Base-by-base conservation (phyloP, 2,329 filamentous ascomycete species). In the Pochonia chlamydosporia region DNA sequence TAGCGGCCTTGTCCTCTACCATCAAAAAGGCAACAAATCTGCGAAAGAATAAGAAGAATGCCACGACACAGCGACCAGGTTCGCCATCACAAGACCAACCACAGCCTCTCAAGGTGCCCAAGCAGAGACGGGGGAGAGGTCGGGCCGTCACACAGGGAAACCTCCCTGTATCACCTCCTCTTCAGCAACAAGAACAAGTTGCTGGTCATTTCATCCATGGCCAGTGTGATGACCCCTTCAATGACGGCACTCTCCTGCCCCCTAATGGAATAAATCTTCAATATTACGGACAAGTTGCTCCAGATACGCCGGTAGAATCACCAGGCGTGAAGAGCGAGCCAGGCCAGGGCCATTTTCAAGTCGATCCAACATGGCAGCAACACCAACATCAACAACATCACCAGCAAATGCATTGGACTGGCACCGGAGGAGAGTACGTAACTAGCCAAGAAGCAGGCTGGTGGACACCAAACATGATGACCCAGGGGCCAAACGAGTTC, bases 1-100 rank as follows among this genome's bases (percentile, higher is more conserved):
- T 71, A 51, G 65, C 70, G 43, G 66, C 67, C 7, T 59, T 71
- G 31, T 66, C 67, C 10, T 70, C 69, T 28, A 70, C 67, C 4
- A 59, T 70, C 40, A 63, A 64, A 44, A 70, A 69, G 53, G 67
- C 68, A 21, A 63, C 63, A 18, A 63, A 59, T 33, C 52, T 68
- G 44, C 60, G 63, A 46, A 65, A 59, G 47, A 48, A 50, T 23
- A 59, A 58, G 30, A 66, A 63, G 52, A 44, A 50, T 14, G 42
- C 48, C 1, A 49, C 54, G 2, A 10, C 18, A 8, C 50, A 56
- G 21, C 55, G 58, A 13, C 55, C 58, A 6, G 59, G 54, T 13
- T 68, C 65, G 18, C 66, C 65, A 3, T 59, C 55, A n/a, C 54
- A 59, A 31, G 63, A 64, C 9, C 40, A 21, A 10, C 40, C 42